phyloP scores from a whole-genome alignment of 2,329 filamentous ascomycete species.

The Alternaria sp. region DNA sequence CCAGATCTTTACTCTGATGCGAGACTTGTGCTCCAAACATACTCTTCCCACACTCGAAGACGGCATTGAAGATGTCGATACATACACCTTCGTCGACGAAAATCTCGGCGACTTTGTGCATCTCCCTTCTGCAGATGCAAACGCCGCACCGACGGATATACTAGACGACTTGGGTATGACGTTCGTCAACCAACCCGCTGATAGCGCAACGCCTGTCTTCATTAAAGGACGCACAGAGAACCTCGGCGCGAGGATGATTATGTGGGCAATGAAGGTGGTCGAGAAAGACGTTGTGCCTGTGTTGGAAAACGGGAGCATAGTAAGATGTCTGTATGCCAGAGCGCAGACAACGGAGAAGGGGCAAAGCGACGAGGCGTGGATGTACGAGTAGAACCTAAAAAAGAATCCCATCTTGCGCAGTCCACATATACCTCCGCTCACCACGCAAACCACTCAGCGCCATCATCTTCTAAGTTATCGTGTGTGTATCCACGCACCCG shows the following conservation, averaged over 20 bases:
- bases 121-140: neutral
- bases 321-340: constrained; percentile 19
- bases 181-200: constrained; percentile 12
- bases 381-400: constrained; percentile 7
- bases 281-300: constrained; percentile 20
- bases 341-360: neutral
- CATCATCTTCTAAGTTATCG: neutral
- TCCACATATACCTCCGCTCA: neutral
- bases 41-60: constrained; percentile 28
- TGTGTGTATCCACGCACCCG: neutral
- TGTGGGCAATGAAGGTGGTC: constrained; percentile 35
- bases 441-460: neutral
- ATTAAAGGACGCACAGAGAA: constrained; percentile 20
- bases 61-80: constrained; percentile 32
- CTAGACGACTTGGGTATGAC: constrained; percentile 23
- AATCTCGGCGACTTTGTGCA: constrained; percentile 27
- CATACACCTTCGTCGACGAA: constrained; percentile 30
- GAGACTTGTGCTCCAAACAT: constrained; percentile 15
- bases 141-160: constrained; percentile 6
- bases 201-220: constrained; percentile 1
- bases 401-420: neutral
- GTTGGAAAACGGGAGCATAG: neutral
- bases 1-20: constrained; percentile 7
- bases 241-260: constrained; percentile 23
- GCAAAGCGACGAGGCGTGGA: constrained; percentile 11